Conservation (phyloP, 768 basidiomycete species). For the Paxillus ammoniavirescens region DNA sequence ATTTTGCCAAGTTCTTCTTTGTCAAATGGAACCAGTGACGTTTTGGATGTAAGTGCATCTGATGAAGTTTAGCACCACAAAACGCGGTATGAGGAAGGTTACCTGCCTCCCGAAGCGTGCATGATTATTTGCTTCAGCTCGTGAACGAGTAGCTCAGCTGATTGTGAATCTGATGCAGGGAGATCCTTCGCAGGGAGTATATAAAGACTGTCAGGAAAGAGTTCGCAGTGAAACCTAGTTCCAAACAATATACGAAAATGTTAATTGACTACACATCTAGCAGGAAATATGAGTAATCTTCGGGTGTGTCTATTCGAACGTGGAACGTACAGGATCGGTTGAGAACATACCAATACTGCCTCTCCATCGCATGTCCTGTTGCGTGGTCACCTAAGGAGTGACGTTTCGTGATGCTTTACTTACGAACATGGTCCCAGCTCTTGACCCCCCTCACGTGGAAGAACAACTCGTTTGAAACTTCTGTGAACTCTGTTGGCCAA, state of each 20-base stretch:
- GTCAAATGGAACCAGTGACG: constrained; percentile 37
- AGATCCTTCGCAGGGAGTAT: neutral
- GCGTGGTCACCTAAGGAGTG: neutral
- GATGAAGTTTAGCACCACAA: neutral
- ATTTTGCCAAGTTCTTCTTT: constrained; percentile 37
- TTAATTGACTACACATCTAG: neutral
- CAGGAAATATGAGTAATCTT: neutral
- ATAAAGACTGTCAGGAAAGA: neutral
- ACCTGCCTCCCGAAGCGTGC: constrained; percentile 20
- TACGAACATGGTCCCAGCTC: constrained; percentile 40
- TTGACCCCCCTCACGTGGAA: constrained; percentile 37
- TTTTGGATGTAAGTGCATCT: constrained; percentile 40
- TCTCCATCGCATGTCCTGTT: constrained; percentile 19
- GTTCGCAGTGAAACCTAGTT: constrained; percentile 2
- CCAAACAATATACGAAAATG: neutral
- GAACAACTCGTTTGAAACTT: constrained; percentile 29
- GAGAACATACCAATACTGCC: constrained; percentile 19
- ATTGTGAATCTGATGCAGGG: neutral
- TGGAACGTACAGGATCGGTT: neutral
- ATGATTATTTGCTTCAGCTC: neutral
- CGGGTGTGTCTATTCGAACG: neutral
- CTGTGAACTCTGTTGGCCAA: constrained; percentile 41
- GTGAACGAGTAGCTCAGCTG: neutral
- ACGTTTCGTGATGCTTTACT: constrained; percentile 9
- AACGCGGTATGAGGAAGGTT: constrained; percentile 1